Conservation (phyloP, 192 early-diverging fungal genomes). For the Entomortierella chlamydospora region DNA sequence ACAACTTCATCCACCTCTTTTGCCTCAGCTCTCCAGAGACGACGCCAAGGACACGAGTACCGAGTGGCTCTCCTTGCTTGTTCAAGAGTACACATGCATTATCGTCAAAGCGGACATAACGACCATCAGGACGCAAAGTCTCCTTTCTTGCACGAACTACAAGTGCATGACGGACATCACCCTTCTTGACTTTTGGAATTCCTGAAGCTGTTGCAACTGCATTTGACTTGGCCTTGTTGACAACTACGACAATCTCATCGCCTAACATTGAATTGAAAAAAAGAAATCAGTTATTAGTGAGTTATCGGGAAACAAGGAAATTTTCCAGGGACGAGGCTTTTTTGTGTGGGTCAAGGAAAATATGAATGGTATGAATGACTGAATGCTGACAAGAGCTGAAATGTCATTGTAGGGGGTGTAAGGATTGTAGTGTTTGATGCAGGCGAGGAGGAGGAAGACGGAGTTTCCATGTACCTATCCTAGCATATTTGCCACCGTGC, state of each 20-base stretch:
- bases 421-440: too few species aligned
- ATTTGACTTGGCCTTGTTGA: slow-evolving; percentile 90
- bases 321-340: too few species aligned
- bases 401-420: too few species aligned
- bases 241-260: slow-evolving; percentile 95
- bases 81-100: slow-evolving; percentile 97
- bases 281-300: background rate
- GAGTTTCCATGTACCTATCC: slow-evolving; percentile 66
- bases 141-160: slow-evolving; percentile 93
- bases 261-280: slow-evolving; percentile 71
- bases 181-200: slow-evolving; percentile 82
- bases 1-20: slow-evolving; percentile 97
- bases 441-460: too few species aligned
- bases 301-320: background rate
- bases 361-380: too few species aligned
- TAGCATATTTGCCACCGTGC: slow-evolving; percentile 79
- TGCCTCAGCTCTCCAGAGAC: slow-evolving; percentile 89
- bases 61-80: slow-evolving; percentile 93
- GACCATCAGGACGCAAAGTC: slow-evolving; percentile 89
- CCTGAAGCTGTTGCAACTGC: slow-evolving; percentile 74
- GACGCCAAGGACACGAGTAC: slow-evolving; percentile 92
- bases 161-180: slow-evolving; percentile 91
- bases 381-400: too few species aligned
- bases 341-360: too few species aligned
- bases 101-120: slow-evolving; percentile 94